Base-by-base conservation (phyloP, 140 eudicot species). In the Senecio squalidus region DNA sequence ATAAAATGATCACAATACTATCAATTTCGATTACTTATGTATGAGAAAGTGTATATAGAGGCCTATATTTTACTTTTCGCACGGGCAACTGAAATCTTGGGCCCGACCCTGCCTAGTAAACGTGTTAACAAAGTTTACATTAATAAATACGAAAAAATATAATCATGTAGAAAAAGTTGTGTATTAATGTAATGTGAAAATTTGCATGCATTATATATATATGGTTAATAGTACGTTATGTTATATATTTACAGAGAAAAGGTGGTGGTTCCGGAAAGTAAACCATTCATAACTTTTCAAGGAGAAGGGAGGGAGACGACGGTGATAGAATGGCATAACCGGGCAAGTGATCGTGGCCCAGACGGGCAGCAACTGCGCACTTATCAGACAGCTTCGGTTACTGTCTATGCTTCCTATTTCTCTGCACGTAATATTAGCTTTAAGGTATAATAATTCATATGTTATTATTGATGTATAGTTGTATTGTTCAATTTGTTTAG, bases 351-450 rank as follows among this genome's bases (percentile, higher is more conserved):
- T 62, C 80, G 74, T 3, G 98, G 94, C 2, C 62, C 81, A 0
- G 80, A 91, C 55, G 98, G 98, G 45, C 91, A 86, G 74, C 98
- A 91, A 73, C 80, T 91, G 26, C 92, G 98, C 13, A 91, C 98
- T 39, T 91, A 91, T 64, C 98, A 84, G n/a, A 83, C 98, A 1
- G 98, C 96, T 45, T 91, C 98, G 8, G 98, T 86, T 75, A 63
- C 85, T 10, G 88, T 91, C 27, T 91, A 71, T 54, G 91, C 98
- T 13, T 62, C 27, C 57, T 84, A 83, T 64, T 91, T 91, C 72
- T 78, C 96, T 51, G 98, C 98, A 56, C 80, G 85, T 68, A 86
- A 91, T 73, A 86, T 91, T 26, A 86, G 88, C 82, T 91, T 91
- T 80, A 91, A 86, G 94, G 98, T 80, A 36, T 5, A 15, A 9